Evolutionary conservation across 305 asterid genomes (phyloP).

Genomic region (Salvia sclarea): DNA sequence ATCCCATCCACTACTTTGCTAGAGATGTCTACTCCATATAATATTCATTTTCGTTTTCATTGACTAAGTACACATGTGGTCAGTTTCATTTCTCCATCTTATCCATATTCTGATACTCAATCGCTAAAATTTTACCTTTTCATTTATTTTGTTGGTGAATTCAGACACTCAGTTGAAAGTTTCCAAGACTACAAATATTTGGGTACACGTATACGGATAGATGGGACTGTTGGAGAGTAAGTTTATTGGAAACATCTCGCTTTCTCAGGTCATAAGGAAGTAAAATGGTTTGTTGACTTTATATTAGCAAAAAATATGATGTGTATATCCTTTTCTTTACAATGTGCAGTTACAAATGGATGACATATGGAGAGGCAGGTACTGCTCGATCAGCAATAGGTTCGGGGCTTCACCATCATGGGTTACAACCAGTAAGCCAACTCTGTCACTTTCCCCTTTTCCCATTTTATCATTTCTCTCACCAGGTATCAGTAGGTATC

Average conservation of each 20-base stretch:
- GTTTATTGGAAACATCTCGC: constrained; percentile 33
- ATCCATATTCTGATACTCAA: constrained; percentile 20
- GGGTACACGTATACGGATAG: constrained; percentile 89
- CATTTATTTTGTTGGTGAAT: constrained; percentile 31
- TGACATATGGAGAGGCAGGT: constrained; percentile 93
- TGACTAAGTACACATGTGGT: constrained; percentile 2
- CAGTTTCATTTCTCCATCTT: constrained; percentile 8
- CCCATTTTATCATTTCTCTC: background rate
- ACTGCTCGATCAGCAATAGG: constrained; percentile 89
- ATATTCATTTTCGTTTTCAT: constrained; percentile 3
- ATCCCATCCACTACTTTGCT: constrained; percentile 23
- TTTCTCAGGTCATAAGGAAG: constrained; percentile 15
- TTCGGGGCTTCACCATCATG: constrained; percentile 76
- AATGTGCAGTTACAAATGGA: constrained; percentile 82
- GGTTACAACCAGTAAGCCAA: constrained; percentile 65
- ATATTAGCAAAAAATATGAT: background rate
- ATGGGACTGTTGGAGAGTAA: constrained; percentile 98
- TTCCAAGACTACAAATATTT: constrained; percentile 90
- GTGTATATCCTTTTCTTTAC: constrained; percentile 6
- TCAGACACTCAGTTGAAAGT: constrained; percentile 74
- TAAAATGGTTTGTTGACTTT: constrained; percentile 1
- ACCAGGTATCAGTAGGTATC: background rate
- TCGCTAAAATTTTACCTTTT: constrained; percentile 10
- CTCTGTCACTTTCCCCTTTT: background rate
- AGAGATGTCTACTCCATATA: constrained; percentile 16